phyloP scores from a whole-genome alignment of 441 rosid genomes.

The Raphanus hybrid region DNA sequence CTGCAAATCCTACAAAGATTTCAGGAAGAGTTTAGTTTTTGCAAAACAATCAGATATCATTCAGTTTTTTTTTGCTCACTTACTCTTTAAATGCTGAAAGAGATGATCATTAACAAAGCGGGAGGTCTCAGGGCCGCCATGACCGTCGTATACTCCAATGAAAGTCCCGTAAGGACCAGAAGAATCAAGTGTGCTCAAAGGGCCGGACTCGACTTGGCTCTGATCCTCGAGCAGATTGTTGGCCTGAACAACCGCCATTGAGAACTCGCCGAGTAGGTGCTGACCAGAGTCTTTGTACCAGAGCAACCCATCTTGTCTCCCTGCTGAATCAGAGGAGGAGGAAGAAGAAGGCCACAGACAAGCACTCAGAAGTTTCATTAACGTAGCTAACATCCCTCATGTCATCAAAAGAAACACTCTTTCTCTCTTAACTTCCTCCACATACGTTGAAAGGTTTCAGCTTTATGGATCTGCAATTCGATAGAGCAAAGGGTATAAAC shows the following conservation, averaged over 20 bases:
- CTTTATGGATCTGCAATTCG: conserved; percentile 18
- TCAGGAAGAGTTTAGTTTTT: conserved; percentile 9
- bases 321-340: conserved; percentile 46
- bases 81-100: conserved; percentile 61
- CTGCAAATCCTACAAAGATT: conserved; percentile 49
- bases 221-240: conserved; percentile 65
- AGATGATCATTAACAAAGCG: conserved; percentile 59
- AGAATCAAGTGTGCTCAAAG: conserved; percentile 56
- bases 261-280: conserved; percentile 56
- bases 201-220: conserved; percentile 65
- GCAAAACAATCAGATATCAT: background rate
- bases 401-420: conserved; percentile 48
- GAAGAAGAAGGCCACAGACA: conserved; percentile 62
- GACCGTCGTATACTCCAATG: conserved; percentile 60
- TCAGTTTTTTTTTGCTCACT: conserved; percentile 8
- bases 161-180: conserved; percentile 61
- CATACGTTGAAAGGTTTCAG: conserved; percentile 24
- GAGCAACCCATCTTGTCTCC: conserved; percentile 62
- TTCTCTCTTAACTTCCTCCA: conserved; percentile 26
- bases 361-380: conserved; percentile 58
- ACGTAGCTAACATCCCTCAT: conserved; percentile 70
- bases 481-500: background rate
- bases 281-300: conserved; percentile 68
- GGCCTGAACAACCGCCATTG: conserved; percentile 68
- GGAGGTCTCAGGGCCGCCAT: conserved; percentile 66